Evolutionary conservation across 2,329 filamentous ascomycete species (phyloP), one percentile per base, ranked within the genome.

Genomic region (Fusarium tjaetaba): DNA sequence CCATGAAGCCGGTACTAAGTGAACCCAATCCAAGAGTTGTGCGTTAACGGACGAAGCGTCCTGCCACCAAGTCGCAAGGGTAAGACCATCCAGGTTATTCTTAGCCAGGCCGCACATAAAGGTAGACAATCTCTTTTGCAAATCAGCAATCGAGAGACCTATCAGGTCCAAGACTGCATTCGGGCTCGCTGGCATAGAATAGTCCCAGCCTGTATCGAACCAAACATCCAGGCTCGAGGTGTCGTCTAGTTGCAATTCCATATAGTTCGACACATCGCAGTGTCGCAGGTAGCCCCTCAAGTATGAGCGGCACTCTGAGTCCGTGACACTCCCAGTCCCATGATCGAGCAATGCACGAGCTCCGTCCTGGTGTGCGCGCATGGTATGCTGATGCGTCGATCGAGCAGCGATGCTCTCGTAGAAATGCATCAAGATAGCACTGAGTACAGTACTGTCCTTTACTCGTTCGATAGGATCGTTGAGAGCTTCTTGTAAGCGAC

Each of bases 241-340:
- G 0, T 22, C 26, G 6, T 48, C 20, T 15, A 3, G 26, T 28
- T 48, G 45, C 26, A 48, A 0, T 28, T 48, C 45, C 45, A 48
- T 48, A 15, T 28, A 48, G 7, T 20, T 48, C 6, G 45, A 48
- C 26, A 48, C 45, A 48, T 48, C 26, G 15, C 45, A 48, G 20
- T 48, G 45, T 20, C 45, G 26, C 18, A 48, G 20, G 26, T 48
- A 48, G 20, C 45, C 3, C 13, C 45, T 48, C 26, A 48, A 48
- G 13, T 48, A 48, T 7, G 45, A 26, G 3, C 45, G 45, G 1
- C 45, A 48, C 2, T 48, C 26, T 13, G 26, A 48, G 4, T 48
- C 26, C 6, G 4, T 4, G 26, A 48, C 20, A 1, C 13, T 28
- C 3, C 45, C 26, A 1, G 1, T 6, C 3, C 45, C 26, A 22